Conservation (phyloP, 768 basidiomycete genomes). For the Phallus indusiatus region DNA sequence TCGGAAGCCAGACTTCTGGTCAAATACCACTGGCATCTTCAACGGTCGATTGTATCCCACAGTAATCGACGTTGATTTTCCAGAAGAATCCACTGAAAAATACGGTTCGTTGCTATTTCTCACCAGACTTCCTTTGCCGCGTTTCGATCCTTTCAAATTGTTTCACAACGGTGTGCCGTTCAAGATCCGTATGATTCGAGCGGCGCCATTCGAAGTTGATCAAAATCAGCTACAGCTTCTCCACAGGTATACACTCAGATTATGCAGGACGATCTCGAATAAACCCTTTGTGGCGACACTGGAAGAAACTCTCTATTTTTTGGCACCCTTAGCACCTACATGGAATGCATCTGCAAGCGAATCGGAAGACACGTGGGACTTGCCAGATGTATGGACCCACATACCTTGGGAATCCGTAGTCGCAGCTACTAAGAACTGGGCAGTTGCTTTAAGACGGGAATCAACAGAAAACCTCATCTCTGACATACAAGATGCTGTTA, state of each 20-base stretch:
- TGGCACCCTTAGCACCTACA: conserved; percentile 44
- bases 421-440: conserved; percentile 43
- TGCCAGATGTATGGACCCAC: conserved; percentile 30
- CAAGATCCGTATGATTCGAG: conserved; percentile 34
- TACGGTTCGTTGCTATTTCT: conserved; percentile 57
- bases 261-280: conserved; percentile 55
- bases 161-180: conserved; percentile 45
- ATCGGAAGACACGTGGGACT: conserved; percentile 14
- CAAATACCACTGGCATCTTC: conserved; percentile 25
- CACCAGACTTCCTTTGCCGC: conserved; percentile 57
- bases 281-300: conserved; percentile 52
- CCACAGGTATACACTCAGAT: conserved; percentile 51
- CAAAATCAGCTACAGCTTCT: conserved; percentile 38
- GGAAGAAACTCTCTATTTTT: conserved; percentile 52
- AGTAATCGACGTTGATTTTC: conserved; percentile 31
- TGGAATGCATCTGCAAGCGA: conserved; percentile 25
- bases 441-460: conserved; percentile 35
- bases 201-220: conserved; percentile 40
- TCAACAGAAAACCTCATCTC: conserved; percentile 28
- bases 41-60: conserved; percentile 44
- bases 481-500: conserved; percentile 50
- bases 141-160: conserved; percentile 44
- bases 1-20: conserved; percentile 64
- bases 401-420: conserved; percentile 60
- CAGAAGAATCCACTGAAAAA: conserved; percentile 20